Evolutionary conservation across 2,329 filamentous ascomycete genomes (phyloP), one percentile per base, ranked within the genome.

Genomic region (Aspergillus fijiensis): DNA sequence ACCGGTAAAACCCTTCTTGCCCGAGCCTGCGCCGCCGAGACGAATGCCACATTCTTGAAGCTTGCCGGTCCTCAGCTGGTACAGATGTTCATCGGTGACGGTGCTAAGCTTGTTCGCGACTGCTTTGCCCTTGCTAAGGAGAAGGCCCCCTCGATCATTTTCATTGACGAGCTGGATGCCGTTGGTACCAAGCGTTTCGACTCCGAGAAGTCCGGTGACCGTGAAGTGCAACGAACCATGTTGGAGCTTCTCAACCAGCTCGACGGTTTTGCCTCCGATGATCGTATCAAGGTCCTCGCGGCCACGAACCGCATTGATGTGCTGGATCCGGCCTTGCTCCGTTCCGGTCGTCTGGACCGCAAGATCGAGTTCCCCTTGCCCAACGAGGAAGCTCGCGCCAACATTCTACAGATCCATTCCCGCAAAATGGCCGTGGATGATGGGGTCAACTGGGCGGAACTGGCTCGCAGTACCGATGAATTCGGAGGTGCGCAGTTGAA

Each of bases 181-280:
- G 89, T 99, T n/a, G 95, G 95, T 67, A 98, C 94, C 57, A 98
- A 98, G 81, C 94, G 95, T 73, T 99, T 99, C 81, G 95, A 99
- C 77, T 96, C 91, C 68, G 93, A 98, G 76, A 99, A 98, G 84
- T 95, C 90, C 62, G 95, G 95, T 80, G 95, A 99, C 77, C 87
- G 95, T 77, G 95, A 99, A 81, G 95, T 99, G 49, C 95, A 99
- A 81, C 87, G 95, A 76, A 99, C 95, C 60, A 99, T 99, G 96
- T 83, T 99, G 81, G 95, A 99, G 78, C 86, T 99, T 58, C 89
- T 99, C 66, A 99, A 99, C 81, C 95, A 99, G 81, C 87, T 99
- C 1, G 95, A 99, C 74, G 95, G 95, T 57, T 99, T 99, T 74
- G 96, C 95, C 0, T 96, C 92, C 6, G 93, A 97, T 74, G 94